phyloP scores from a whole-genome alignment of 345 rosid genomes.

The Excoecaria agallocha region DNA sequence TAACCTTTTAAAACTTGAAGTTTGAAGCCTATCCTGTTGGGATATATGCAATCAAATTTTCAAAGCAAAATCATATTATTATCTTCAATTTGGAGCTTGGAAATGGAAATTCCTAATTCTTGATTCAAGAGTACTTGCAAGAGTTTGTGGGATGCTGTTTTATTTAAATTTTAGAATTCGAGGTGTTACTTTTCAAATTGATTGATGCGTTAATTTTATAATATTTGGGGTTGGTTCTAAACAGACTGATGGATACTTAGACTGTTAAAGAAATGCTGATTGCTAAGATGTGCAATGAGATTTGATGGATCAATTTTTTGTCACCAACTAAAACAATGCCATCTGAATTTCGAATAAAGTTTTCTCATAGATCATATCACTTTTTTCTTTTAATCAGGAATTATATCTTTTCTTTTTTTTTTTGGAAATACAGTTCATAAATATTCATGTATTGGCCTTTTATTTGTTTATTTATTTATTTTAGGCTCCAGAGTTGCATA shows the following conservation, averaged over 20 bases:
- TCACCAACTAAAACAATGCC: not conserved
- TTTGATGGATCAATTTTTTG: not conserved
- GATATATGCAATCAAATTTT: not conserved
- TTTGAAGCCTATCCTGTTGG: not conserved
- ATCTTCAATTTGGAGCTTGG: not conserved
- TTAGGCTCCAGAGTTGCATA: conserved; percentile 32
- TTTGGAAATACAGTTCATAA: not conserved
- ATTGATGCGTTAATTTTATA: not conserved
- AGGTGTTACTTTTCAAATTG: not conserved
- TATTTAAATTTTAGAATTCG: not conserved
- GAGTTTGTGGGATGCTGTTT: not conserved
- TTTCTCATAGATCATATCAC: not conserved
- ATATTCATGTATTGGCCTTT: not conserved
- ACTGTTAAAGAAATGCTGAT: not conserved
- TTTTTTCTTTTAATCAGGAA: too few relatives aligned
- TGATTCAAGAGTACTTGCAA: not conserved
- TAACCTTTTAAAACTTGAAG: not conserved
- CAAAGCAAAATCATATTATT: not conserved
- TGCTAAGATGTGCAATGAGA: not conserved
- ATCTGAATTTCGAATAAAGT: not conserved
- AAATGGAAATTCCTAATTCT: not conserved
- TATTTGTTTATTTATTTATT: too few relatives aligned
- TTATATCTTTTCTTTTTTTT: not conserved
- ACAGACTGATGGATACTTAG: not conserved
- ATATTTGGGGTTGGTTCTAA: not conserved